phyloP scores from a whole-genome alignment of 495 filamentous ascomycete genomes.

The Trichoderma orchidacearum region DNA sequence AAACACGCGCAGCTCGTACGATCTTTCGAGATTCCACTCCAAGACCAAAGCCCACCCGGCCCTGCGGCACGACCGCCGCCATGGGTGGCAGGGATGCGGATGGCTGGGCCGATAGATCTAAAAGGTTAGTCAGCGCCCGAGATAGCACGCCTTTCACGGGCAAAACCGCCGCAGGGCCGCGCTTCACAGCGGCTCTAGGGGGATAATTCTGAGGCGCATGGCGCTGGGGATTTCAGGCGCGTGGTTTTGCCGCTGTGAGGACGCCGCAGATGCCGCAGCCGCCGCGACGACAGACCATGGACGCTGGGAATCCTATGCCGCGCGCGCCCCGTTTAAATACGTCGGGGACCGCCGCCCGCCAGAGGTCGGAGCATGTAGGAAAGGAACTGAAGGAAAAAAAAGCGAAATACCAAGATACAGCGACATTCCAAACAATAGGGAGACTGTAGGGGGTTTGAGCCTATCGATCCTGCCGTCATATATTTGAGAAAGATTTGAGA shows the following conservation, averaged over 20 bases:
- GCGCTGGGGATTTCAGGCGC: no score
- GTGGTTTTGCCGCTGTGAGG: not conserved
- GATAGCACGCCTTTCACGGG: not conserved
- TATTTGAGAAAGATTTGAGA: no score
- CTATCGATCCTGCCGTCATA: no score
- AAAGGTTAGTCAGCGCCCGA: not conserved
- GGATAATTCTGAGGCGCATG: not conserved
- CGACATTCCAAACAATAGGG: no score
- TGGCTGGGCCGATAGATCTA: no score
- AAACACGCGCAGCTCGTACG: not conserved
- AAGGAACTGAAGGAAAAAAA: not conserved
- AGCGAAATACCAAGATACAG: no score
- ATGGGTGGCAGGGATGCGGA: no score
- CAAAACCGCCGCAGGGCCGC: not conserved
- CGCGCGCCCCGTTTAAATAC: not conserved
- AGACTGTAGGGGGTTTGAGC: no score
- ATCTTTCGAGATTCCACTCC: no score
- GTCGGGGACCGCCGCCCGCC: not conserved
- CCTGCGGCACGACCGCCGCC: no score
- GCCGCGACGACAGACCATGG: not conserved
- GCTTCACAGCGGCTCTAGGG: not conserved
- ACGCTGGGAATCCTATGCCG: not conserved
- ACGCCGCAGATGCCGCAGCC: not conserved
- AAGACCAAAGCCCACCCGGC: no score
- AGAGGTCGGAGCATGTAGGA: not conserved